Evolutionary conservation across 148 eudicot species (phyloP), one percentile per base, ranked within the genome.

Genomic region (Vaccinium corymbosum): DNA sequence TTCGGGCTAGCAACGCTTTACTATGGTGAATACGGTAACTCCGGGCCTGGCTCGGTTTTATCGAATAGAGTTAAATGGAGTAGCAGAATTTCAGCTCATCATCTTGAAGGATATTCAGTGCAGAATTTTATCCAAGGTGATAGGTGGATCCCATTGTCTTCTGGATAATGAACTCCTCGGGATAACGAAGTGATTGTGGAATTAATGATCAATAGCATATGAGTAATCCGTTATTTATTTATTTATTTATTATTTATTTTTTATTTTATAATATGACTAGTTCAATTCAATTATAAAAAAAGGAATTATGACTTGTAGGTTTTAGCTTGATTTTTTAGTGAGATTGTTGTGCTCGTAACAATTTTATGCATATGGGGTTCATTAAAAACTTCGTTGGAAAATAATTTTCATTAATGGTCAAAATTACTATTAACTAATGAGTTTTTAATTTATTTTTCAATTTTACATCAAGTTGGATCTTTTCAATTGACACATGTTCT

Each of bases 21-120:
- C 62, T 95, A 93, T 66, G 98, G 93, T 8, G 98, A 95, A 84
- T 94, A 89, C 9, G 86, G 85, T 49, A 95, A 90, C 83, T 62
- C 77, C 32, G 98, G 98, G 5, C 77, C 86, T 0, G 98, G 98
- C 7, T 88, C 94, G 9, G 73, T 84, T 79, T 12, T 85, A 59
- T 66, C 90, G 0, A 74, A 76, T 13, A 87, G 98, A 46, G 98
- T 92, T 22, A 76, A 81, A 1, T 95, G 98, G 98, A 94, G 98
- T 81, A 94, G 91, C 85, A 81, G 17, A 81, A 88, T 95, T 84
- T 89, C 98, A 14, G 77, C 86, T 32, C 88, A 84, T 6, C 95
- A 88, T 80, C 85, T 92, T 3, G 15, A 49, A 46, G 68, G 86
- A 6, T 94, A 92, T 75, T 92, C 95, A 7, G 89, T 93, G 32